Evolutionary conservation across 129 eudicot genomes (phyloP).

Genomic region (Flaveria ramosissima): DNA sequence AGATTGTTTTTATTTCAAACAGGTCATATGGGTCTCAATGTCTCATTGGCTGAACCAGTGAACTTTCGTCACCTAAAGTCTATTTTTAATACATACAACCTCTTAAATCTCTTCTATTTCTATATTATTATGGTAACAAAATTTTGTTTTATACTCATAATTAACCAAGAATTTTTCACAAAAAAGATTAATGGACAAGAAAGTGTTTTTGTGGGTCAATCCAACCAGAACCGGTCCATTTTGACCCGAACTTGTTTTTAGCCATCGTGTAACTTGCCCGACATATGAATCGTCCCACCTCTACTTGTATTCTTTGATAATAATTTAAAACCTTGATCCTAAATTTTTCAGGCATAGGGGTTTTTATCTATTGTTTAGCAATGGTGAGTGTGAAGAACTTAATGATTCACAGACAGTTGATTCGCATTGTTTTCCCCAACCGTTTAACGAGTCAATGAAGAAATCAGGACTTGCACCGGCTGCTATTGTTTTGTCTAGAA

Average conservation of each 20-base stretch:
- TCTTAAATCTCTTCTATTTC: background rate
- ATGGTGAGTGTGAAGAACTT: conserved; percentile 86
- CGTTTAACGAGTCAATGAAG: conserved; percentile 58
- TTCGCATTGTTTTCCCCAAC: conserved; percentile 90
- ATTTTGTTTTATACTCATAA: background rate
- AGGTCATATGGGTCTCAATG: background rate
- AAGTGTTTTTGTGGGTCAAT: no score
- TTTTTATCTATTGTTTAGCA: conserved; percentile 66
- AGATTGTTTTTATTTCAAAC: background rate
- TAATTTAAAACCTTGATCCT: background rate
- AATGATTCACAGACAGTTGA: conserved; percentile 84
- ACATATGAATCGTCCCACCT: background rate
- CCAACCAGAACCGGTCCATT: no score
- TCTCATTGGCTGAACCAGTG: no score
- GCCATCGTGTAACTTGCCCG: background rate
- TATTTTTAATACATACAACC: background rate
- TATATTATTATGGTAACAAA: background rate
- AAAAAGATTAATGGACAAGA: no score
- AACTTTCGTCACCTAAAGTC: background rate
- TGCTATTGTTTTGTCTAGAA: conserved; percentile 73
- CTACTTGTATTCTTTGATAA: background rate
- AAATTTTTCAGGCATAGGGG: conserved; percentile 73
- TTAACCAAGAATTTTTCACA: background rate
- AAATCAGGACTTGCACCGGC: conserved; percentile 90
- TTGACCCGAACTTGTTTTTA: no score